phyloP scores from a whole-genome alignment of 2,329 filamentous ascomycete species.

The Ophiostoma himal-ulmi region DNA sequence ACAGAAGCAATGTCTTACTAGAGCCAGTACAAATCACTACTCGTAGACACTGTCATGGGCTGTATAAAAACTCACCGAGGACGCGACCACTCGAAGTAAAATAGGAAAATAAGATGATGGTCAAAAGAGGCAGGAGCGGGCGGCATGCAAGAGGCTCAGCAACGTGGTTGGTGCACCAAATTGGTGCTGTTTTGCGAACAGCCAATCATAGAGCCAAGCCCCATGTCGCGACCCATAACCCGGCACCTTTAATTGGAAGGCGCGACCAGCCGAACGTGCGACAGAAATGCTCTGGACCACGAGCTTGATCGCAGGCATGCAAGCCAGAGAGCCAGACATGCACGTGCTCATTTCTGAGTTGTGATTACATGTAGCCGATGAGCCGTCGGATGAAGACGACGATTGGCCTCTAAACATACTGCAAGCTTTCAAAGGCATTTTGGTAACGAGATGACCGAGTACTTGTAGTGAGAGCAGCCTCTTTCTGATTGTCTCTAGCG shows the following conservation, averaged over 20 bases:
- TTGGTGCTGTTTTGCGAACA: neutral
- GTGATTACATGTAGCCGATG: too few species aligned
- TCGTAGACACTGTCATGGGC: neutral
- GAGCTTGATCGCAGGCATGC: neutral
- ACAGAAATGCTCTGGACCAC: neutral
- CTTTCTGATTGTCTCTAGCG: too few species aligned
- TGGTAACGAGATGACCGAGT: too few species aligned
- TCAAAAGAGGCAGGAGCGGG: neutral
- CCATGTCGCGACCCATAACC: neutral
- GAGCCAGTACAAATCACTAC: neutral
- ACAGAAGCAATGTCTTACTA: neutral
- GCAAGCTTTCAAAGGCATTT: too few species aligned
- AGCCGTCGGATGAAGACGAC: too few species aligned
- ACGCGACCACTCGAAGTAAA: neutral
- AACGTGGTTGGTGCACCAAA: neutral
- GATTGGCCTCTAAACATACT: too few species aligned
- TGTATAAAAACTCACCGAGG: neutral
- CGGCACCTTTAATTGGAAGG: slow-evolving; percentile 2
- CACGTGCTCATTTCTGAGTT: too few species aligned
- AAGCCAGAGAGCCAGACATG: neutral
- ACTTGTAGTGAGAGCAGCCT: too few species aligned
- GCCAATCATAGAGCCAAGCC: neutral
- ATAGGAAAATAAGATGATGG: neutral
- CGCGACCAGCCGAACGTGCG: neutral
- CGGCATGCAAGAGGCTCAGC: neutral